Evolutionary conservation across 1,139 yeast species (phyloP).

Genomic region (Entelexis sorbosivorans): DNA sequence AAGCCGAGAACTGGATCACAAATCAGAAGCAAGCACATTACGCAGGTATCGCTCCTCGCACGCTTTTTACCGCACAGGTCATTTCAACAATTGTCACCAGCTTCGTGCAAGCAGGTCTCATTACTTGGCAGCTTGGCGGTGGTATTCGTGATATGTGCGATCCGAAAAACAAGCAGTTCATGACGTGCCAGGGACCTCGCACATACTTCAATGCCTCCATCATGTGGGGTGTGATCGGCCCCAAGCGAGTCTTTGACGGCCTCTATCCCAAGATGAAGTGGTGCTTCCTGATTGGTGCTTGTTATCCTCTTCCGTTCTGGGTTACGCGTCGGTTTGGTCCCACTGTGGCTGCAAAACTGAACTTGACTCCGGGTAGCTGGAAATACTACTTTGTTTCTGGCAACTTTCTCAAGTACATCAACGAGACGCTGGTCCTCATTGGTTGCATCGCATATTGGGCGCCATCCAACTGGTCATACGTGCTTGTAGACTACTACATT

Average conservation of each 20-base stretch:
- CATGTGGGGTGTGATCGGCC: constrained; percentile 47
- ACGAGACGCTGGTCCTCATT: constrained; percentile 44
- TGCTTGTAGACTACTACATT: constrained; percentile 46
- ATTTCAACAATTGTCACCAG: constrained; percentile 32
- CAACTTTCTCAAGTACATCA: constrained; percentile 31
- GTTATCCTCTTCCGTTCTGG: constrained; percentile 34
- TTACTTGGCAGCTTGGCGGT: constrained; percentile 45
- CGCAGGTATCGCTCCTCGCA: constrained; percentile 48
- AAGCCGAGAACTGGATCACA: constrained; percentile 47
- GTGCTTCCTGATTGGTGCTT: constrained; percentile 38
- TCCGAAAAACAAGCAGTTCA: constrained; percentile 22
- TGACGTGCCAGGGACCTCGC: constrained; percentile 28
- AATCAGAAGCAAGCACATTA: constrained; percentile 55
- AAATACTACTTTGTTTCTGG: constrained; percentile 9
- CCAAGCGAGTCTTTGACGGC: constrained; percentile 42
- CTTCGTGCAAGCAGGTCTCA: constrained; percentile 43
- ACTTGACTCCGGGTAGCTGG: constrained; percentile 36
- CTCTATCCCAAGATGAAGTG: constrained; percentile 41
- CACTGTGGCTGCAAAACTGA: constrained; percentile 18
- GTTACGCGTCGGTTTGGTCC: constrained; percentile 30
- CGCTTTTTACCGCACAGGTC: constrained; percentile 50
- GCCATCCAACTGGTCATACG: constrained; percentile 38
- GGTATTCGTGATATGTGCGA: constrained; percentile 40
- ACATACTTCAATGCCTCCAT: constrained; percentile 32
- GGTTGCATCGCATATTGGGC: constrained; percentile 34